Base-by-base conservation (phyloP, 2,329 filamentous ascomycete species). In the Xylaria sp. region DNA sequence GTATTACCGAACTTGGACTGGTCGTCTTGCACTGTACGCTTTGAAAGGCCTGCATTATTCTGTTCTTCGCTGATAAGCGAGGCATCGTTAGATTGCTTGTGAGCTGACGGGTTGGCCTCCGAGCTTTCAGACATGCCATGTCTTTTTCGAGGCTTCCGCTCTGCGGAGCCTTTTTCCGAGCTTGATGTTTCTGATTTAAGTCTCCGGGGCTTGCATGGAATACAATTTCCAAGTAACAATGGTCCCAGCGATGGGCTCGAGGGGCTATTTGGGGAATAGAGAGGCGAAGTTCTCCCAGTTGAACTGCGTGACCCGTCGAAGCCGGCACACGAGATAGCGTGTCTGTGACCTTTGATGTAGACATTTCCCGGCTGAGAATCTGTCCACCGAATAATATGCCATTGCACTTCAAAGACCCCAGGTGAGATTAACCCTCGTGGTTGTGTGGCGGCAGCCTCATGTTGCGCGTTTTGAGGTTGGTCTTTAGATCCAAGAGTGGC, bases 101-200 rank as follows among this genome's bases (percentile, higher is more conserved):
- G 64, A 51, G 13, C 10, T 46, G 50, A 25, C 20, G 65, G 58
- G 13, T 71, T 65, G 10, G 63, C 50, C 23, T 70, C 55, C 3
- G 76, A 76, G 10, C 54, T 71, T 65, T 78, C 76, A 5, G 77
- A 78, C 6, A 78, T 74, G 61, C 76, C 61, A 52, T 78, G 75
- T 46, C 66, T 64, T n/a, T 70, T 73, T 44, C 69, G 75, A 39
- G 76, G 74, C 25, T 74, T 76, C 55, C 73, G 69, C 57, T 74
- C 76, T 13, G 70, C 69, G 75, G 71, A 77, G 55, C 50, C 74
- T 66, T 72, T 77, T 41, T 74, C 73, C 76, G 75, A 75, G 20
- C 70, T 75, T 25, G 73, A 70, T 28, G 60, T 65, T 39, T 74
- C 51, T 9, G 73, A 73, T 12, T 57, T 69, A 20, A 59, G 59